Evolutionary conservation across 2,329 filamentous ascomycete species (phyloP).

Genomic region (Epichloe festucae): DNA sequence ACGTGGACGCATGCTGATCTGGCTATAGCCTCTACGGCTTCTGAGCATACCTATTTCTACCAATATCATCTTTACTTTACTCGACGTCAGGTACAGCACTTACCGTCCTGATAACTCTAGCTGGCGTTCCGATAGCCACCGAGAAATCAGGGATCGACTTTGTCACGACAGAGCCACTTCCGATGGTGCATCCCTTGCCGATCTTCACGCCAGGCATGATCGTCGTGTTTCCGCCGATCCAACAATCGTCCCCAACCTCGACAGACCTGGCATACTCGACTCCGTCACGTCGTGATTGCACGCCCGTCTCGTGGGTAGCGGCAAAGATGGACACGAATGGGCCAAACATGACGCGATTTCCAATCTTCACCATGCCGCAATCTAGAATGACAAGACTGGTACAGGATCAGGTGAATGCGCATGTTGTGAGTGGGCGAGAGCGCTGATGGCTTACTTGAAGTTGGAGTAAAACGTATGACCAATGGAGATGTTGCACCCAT

Average conservation of each 20-base stretch:
- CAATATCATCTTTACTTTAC: background rate
- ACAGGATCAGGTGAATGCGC: background rate
- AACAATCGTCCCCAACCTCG: constrained; percentile 39
- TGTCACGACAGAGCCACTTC: constrained; percentile 36
- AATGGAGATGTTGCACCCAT: constrained; percentile 51
- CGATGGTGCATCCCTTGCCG: constrained; percentile 37
- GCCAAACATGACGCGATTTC: constrained; percentile 57
- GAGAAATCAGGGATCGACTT: constrained; percentile 34
- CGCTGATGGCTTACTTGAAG: constrained; percentile 17
- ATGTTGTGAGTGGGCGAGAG: background rate
- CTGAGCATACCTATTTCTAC: background rate
- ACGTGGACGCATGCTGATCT: background rate
- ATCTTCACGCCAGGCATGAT: constrained; percentile 41
- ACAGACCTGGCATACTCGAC: constrained; percentile 35
- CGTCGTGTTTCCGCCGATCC: constrained; percentile 37
- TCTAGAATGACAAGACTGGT: constrained; percentile 50
- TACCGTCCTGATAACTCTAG: constrained; percentile 34
- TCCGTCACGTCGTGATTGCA: constrained; percentile 31
- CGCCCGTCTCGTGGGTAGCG: constrained; percentile 58
- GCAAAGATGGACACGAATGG: constrained; percentile 60
- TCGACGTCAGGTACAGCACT: constrained; percentile 21
- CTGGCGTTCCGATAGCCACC: constrained; percentile 35
- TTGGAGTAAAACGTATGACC: constrained; percentile 53
- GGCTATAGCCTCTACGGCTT: background rate
- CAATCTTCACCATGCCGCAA: constrained; percentile 57